Percentiles rank a stretch among this genome's conserved stretches.
phyloP scores from a whole-genome alignment of 2,329 filamentous ascomycete species.

The Ascosphaera pollenicola region DNA sequence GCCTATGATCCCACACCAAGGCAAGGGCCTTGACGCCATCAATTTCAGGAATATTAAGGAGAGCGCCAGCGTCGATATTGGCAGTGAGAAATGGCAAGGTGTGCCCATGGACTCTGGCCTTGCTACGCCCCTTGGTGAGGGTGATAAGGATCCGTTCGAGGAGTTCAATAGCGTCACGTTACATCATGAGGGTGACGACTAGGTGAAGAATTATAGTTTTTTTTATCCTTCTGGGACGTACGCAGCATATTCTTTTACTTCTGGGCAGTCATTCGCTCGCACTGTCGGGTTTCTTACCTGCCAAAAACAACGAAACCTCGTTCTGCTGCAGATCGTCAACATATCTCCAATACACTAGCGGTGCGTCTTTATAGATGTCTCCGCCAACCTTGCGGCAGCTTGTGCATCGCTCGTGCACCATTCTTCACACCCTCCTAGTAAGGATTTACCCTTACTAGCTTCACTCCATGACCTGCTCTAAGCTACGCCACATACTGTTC shows the following conservation, averaged over 20 bases:
- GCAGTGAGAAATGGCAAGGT: slow-evolving; percentile 36
- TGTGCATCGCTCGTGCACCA: too few relatives aligned
- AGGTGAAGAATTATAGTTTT: slow-evolving; percentile 6
- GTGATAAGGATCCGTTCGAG: slow-evolving; percentile 67
- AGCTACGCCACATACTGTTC: too few relatives aligned
- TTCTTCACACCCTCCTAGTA: too few relatives aligned
- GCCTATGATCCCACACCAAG: slow-evolving; percentile 82
- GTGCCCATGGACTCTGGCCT: slow-evolving; percentile 72
- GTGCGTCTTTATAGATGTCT: too few relatives aligned
- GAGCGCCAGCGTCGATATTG: slow-evolving; percentile 68
- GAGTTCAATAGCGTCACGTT: slow-evolving; percentile 98
- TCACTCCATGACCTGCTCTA: too few relatives aligned
- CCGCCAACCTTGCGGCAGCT: too few relatives aligned
- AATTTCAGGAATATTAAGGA: slow-evolving; percentile 99
- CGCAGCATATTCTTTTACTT: too few relatives aligned
- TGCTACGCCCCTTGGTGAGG: slow-evolving; percentile 62
- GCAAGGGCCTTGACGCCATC: slow-evolving; percentile 73
- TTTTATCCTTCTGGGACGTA: too few relatives aligned
- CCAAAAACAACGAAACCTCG: too few relatives aligned
- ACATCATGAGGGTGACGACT: slow-evolving; percentile 81
- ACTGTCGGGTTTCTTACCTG: neutral
- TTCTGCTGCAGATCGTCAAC: too few relatives aligned
- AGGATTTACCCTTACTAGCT: too few relatives aligned
- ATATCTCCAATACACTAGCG: too few relatives aligned
- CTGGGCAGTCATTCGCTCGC: neutral